Base-by-base conservation (phyloP, 2,329 filamentous ascomycete species). In the Aureobasidium uvarum region DNA sequence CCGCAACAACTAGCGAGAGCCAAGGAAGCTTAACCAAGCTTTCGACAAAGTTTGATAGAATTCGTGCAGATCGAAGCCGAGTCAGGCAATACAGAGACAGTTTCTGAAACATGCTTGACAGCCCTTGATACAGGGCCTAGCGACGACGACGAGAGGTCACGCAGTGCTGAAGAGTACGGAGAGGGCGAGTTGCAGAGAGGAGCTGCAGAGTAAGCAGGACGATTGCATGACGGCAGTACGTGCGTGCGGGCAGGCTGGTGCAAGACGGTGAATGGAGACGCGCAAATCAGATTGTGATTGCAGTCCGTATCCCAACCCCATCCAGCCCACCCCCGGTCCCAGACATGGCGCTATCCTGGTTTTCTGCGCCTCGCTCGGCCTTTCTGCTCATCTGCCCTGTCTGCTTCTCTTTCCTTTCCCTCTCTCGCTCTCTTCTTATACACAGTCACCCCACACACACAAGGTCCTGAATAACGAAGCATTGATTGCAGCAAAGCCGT, bases 1-100 rank as follows among this genome's bases (percentile, higher is more conserved):
- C 43, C 54, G 16, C 54, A 58, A n/a, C 23, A 25, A 20, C 39
- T 46, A 45, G n/a, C 33, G 18, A n/a, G 3, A 46, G 55, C 56
- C 56, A 60, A 60, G 56, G 31, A 60, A 60, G 56, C 56, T 60
- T 60, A 60, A 60, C 13, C 56, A 23, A 60, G 11, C n/a, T 38
- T 59, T 59, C 31, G 25, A 45, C 41, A 39, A 46, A 59, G 18
- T 25, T 48, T 60, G n/a, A 20, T 23, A 25, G 28, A 38, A 60
- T 48, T 48, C 16, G 28, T 48, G 56, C 43, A 60, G 39, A 60
- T 48, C 41, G 20, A 36, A 23, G 39, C 54, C 39, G 39, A 58
- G 39, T 58, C 54, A 45, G 39, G 50, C 31, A 38, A 38, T 14
- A 38, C 13, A 38, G 18, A 54, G 54, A 58, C 23, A 14, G 20